These are phyloP conservation scores for Penicillium goetzii DNA, from an alignment of 495 filamentous ascomycete species.

Conservation along the genomic window DNA sequence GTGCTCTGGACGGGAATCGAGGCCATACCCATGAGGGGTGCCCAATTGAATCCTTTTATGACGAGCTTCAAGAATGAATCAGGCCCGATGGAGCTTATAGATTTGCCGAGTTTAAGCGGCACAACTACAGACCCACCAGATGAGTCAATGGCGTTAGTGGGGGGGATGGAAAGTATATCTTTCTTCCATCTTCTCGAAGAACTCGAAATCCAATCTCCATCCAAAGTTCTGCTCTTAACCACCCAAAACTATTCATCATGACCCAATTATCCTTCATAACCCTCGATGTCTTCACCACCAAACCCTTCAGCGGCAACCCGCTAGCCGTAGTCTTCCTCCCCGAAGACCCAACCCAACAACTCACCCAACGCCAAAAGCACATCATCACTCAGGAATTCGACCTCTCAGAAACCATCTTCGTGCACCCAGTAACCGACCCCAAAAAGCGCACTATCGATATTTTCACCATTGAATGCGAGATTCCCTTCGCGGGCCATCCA, in stretches of 20 bases:
- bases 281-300: slow-evolving; percentile 51
- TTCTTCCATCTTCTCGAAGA: not conserved
- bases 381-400: slow-evolving; percentile 79
- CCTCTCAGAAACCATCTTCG: slow-evolving; percentile 80
- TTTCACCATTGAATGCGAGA: slow-evolving; percentile 63
- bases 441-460: slow-evolving; percentile 64
- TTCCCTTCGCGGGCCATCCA: slow-evolving; percentile 80
- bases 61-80: too few relatives aligned
- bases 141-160: not conserved
- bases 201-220: not conserved
- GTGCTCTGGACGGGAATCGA: too few relatives aligned
- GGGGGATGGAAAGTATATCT: not conserved
- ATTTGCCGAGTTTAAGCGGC: not conserved
- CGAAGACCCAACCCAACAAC: slow-evolving; percentile 21
- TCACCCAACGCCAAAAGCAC: slow-evolving; percentile 48
- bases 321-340: slow-evolving; percentile 49
- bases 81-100: not conserved
- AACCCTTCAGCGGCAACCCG: slow-evolving; percentile 44
- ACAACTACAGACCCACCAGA: not conserved
- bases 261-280: slow-evolving; percentile 40
- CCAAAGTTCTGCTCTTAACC: not conserved
- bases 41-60: too few relatives aligned
- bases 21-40: too few relatives aligned
- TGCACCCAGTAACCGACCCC: slow-evolving; percentile 49
- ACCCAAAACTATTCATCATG: slow-evolving; percentile 23